Evolutionary conservation across 2,329 filamentous ascomycete species (phyloP), one percentile per base, ranked within the genome.

Genomic region (Teratosphaeria pseudoeucalypti): DNA sequence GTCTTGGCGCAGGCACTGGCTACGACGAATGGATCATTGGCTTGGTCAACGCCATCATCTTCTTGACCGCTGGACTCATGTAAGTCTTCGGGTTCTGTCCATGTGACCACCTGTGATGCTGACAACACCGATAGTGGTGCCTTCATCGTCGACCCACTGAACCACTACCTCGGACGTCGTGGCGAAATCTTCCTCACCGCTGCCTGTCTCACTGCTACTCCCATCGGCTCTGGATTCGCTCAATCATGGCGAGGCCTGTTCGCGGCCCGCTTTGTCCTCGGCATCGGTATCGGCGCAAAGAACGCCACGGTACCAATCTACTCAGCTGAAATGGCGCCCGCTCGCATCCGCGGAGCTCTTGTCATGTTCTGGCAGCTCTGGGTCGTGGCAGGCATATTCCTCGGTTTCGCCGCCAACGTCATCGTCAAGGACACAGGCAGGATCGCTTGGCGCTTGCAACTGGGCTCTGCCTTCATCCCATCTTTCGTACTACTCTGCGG

Each of bases 341-440:
- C 54, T 49, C 54, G 34, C 9, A 59, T 59, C 37, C 23, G 58
- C 9, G 58, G 58, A 16, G 57, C 57, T 14, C 57, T 58, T 6
- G 57, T 58, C 63, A 92, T 92, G 88, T 85, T 85, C 63, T 92
- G 89, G 88, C 86, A 92, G 74, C 78, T 87, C 72, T 87, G 84
- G 82, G 66, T 69, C 55, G 70, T 70, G 3, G 61, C 63, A 54
- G 68, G 70, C 54, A 87, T 88, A 65, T 85, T 88, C 71, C 75
- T 88, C 23, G 87, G 86, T 10, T 85, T 81, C 58, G 81, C 78
- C 60, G 85, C 85, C 62, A 88, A 88, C 66, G 76, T 88, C 34
- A 82, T 79, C 3, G 82, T 88, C 52, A 84, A 82, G 54, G 76
- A 85, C 56, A 78, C 78, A 0, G 82, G 82, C n/a, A 67, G 67